A percentile compares a stretch with the other conserved stretches of the same genome.
These are phyloP conservation scores for Hygrophorus pudorinus DNA, from an alignment of 768 basidiomycete genomes.

Conservation along the genomic window DNA sequence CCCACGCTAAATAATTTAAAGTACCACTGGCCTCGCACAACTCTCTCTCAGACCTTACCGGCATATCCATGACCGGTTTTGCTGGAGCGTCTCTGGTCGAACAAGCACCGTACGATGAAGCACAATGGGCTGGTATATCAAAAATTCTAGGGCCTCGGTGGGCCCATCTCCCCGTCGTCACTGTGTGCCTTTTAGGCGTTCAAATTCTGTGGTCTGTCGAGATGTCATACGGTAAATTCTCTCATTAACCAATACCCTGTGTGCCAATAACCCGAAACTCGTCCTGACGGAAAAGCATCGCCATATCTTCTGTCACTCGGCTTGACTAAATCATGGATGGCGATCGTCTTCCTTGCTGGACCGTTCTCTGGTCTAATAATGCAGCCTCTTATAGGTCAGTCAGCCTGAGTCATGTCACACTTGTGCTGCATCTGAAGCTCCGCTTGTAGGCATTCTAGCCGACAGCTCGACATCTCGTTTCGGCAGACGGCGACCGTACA, in stretches of 20 bases:
- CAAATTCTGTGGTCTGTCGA: conserved; percentile 92
- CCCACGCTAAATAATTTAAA: no score
- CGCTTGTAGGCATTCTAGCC: conserved; percentile 51
- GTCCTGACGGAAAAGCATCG: conserved; percentile 32
- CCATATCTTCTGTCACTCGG: conserved; percentile 89
- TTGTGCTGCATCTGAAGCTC: conserved; percentile 8
- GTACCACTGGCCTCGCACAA: no score
- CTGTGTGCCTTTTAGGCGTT: conserved; percentile 72
- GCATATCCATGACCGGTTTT: conserved; percentile 38
- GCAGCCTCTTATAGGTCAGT: conserved; percentile 76
- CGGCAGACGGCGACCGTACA: conserved; percentile 81
- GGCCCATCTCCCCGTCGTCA: conserved; percentile 59
- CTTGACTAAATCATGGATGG: conserved; percentile 77
- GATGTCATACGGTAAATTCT: conserved; percentile 70
- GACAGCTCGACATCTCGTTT: conserved; percentile 79
- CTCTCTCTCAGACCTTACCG: no score
- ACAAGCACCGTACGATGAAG: conserved; percentile 21
- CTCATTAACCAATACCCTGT: conserved; percentile 2
- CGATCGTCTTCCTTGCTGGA: conserved; percentile 87
- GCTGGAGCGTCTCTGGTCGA: conserved; percentile 35
- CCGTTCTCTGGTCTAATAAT: conserved; percentile 85
- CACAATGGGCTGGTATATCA: conserved; percentile 40
- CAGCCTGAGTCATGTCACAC: background rate
- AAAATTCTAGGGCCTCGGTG: conserved; percentile 59
- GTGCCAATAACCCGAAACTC: background rate